A percentile compares a stretch with the other conserved stretches of the same genome.
phyloP scores from a whole-genome alignment of 192 early-diverging fungal species.

The Podila clonocystis region DNA sequence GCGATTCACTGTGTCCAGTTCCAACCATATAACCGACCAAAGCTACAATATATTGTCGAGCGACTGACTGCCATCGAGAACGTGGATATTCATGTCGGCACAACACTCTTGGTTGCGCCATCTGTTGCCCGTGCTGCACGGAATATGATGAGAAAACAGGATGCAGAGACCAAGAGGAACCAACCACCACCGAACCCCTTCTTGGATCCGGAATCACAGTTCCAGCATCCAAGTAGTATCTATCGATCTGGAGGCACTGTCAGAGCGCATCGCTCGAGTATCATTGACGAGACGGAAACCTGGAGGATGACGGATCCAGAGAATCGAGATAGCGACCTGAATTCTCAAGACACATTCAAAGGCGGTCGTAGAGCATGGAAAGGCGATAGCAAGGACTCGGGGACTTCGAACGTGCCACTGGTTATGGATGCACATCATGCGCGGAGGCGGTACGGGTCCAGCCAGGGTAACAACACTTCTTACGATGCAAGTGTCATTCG shows the following conservation, averaged over 20 bases:
- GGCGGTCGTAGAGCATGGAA: not conserved
- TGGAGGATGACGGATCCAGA: conserved; percentile 31
- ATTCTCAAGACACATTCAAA: conserved; percentile 36
- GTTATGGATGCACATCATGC: not conserved
- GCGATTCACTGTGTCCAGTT: conserved; percentile 43
- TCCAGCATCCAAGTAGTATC: not conserved
- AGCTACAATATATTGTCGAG: conserved; percentile 28
- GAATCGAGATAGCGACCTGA: not conserved
- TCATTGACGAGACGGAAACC: conserved; percentile 7
- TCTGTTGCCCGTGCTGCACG: conserved; percentile 41
- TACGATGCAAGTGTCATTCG: not conserved
- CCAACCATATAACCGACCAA: conserved; percentile 24
- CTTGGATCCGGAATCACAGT: not conserved
- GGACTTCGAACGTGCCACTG: not conserved
- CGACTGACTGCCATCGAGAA: conserved; percentile 39
- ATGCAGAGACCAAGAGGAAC: conserved; percentile 4
- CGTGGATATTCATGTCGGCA: conserved; percentile 47
- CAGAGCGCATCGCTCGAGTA: too few species aligned
- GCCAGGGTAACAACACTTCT: not conserved
- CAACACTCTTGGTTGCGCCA: conserved; percentile 36
- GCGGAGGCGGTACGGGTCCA: not conserved
- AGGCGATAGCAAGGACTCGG: not conserved
- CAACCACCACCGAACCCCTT: conserved; percentile 6
- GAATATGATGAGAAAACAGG: conserved; percentile 39
- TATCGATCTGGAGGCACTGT: not conserved